Evolutionary conservation across 371 early-diverging fungal genomes (phyloP), one percentile per base, ranked within the genome.

Genomic region (Phascolomyces articulosus): DNA sequence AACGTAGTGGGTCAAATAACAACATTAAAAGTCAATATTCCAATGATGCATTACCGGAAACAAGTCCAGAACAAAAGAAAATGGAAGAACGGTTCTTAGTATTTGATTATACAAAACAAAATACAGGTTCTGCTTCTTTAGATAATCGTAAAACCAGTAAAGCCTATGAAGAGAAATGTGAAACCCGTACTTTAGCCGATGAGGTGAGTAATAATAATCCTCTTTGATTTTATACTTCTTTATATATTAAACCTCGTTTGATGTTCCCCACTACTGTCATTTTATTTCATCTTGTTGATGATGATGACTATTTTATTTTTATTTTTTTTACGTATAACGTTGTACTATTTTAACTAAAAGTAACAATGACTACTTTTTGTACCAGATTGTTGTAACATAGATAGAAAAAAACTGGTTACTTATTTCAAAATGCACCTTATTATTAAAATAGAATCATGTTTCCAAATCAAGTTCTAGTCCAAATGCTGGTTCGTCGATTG

Each of bases 61-160:
- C 49, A 23, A 70, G 67, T 44, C 75, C 77, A 8, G 74, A 75
- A 60, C 57, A 72, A 73, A 86, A 84, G 57, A 58, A 83, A 53
- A 87, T 91, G 83, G 89, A 89, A 67, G 85, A 85, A 44, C 77
- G 80, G 38, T 91, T 91, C 31, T 58, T 81, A 23, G 65, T 82
- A 0, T 91, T 85, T 67, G 90, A 91, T 66, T 87, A 78, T 60
- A 86, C 87, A 8, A 86, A 88, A 55, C 72, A 74, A 47, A 72
- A 72, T 31, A 66, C 66, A 18, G 49, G 21, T 40, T 16, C 54
- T 55, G 11, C 62, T 47, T 38, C 56, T 28, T 3, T 65, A 64
- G 57, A 57, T 27, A 21, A 70, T 67, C 48, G 64, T 68, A 24
- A 55, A 53, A 10, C 64, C 62, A 29, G 70, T 68, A 70, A 74